These are phyloP conservation scores for Daldinia loculata DNA, from an alignment of 495 filamentous ascomycete genomes.

Conservation along the genomic window DNA sequence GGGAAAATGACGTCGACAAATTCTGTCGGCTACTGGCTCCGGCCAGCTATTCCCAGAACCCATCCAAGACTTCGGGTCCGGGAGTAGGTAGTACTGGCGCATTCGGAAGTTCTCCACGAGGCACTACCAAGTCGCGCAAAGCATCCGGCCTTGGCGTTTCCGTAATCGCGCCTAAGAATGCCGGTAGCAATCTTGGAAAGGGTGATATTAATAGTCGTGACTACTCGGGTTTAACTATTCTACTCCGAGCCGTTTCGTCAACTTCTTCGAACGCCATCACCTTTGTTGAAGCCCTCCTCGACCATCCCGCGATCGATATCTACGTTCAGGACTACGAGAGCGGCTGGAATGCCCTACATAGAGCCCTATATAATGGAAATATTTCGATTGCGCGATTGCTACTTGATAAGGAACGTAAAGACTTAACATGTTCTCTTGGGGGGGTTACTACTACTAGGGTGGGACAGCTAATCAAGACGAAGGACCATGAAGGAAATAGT, in stretches of 20 bases:
- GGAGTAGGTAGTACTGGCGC: slow-evolving; percentile 42
- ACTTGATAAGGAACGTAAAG: slow-evolving; percentile 75
- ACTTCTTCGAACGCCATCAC: slow-evolving; percentile 68
- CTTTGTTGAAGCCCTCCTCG: slow-evolving; percentile 80
- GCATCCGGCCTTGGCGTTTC: slow-evolving; percentile 47
- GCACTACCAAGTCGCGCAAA: slow-evolving; percentile 56
- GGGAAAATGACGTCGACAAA: slow-evolving; percentile 92
- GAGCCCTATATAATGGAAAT: slow-evolving; percentile 93
- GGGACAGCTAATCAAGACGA: slow-evolving; percentile 85
- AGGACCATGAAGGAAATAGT: slow-evolving; percentile 93
- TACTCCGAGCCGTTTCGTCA: slow-evolving; percentile 85
- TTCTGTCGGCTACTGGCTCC: slow-evolving; percentile 85
- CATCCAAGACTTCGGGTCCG: slow-evolving; percentile 52
- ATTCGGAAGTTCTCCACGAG: slow-evolving; percentile 58
- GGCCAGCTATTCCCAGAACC: slow-evolving; percentile 62
- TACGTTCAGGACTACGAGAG: slow-evolving; percentile 88
- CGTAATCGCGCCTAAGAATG: slow-evolving; percentile 42
- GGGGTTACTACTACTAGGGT: slow-evolving; percentile 54
- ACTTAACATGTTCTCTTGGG: slow-evolving; percentile 64
- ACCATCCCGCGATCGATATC: slow-evolving; percentile 84
- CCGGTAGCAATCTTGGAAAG: slow-evolving; percentile 61
- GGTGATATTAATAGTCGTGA: slow-evolving; percentile 86
- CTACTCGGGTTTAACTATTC: slow-evolving; percentile 76
- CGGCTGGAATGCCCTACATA: slow-evolving; percentile 94
- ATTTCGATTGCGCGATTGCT: slow-evolving; percentile 83